These are phyloP conservation scores for Camelina sativa DNA, from an alignment of 345 rosid genomes.

Conservation along the genomic window DNA sequence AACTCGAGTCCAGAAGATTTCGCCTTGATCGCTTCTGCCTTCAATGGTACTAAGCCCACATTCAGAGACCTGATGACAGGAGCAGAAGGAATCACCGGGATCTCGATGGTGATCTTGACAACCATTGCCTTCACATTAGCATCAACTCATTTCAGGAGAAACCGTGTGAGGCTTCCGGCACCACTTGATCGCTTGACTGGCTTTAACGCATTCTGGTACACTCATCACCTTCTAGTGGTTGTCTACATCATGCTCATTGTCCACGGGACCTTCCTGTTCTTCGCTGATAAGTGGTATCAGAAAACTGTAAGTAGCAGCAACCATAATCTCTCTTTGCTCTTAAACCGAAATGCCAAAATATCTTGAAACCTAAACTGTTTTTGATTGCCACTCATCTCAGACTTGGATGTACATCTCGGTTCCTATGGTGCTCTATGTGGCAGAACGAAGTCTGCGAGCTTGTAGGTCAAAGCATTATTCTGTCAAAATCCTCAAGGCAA, in stretches of 20 bases:
- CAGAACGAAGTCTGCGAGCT: constrained; percentile 76
- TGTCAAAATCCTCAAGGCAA: constrained; percentile 74
- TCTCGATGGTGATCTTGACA: constrained; percentile 72
- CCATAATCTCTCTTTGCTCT: constrained; percentile 15
- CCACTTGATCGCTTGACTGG: constrained; percentile 87
- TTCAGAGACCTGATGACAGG: constrained; percentile 62
- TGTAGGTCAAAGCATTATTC: constrained; percentile 78
- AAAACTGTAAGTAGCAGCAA: constrained; percentile 66
- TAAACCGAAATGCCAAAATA: neutral
- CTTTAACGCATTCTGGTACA: constrained; percentile 96
- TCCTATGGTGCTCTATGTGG: constrained; percentile 79
- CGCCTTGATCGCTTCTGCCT: constrained; percentile 59
- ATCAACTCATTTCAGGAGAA: constrained; percentile 66
- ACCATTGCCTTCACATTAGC: constrained; percentile 73
- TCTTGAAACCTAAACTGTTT: neutral
- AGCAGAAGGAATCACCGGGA: constrained; percentile 79
- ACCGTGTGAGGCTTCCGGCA: constrained; percentile 69
- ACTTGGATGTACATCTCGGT: constrained; percentile 91
- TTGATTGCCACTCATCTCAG: constrained; percentile 48
- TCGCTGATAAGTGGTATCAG: constrained; percentile 66
- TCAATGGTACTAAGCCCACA: constrained; percentile 66
- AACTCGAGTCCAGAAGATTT: constrained; percentile 66
- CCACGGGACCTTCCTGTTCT: constrained; percentile 79
- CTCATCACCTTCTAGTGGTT: constrained; percentile 82
- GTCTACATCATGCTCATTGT: constrained; percentile 80